Conservation (phyloP, 1,284 basidiomycete genomes). For the Cutaneotrichosporon cavernicola region DNA sequence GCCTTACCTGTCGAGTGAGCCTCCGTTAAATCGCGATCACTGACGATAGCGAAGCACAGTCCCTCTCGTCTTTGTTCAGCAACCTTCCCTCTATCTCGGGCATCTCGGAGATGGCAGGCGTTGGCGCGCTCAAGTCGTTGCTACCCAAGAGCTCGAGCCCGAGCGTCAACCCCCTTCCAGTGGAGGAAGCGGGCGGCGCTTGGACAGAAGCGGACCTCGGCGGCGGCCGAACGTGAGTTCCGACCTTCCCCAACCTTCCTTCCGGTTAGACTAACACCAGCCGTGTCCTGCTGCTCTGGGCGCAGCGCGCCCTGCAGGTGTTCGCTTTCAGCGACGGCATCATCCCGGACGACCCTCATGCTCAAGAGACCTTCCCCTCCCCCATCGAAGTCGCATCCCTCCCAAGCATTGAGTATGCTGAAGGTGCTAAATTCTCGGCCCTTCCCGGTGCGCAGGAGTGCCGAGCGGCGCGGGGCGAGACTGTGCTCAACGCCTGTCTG, state of each 20-base stretch:
- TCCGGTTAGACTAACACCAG: slow-evolving; percentile 20
- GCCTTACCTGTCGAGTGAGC: slow-evolving; percentile 1
- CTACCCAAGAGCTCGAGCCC: slow-evolving; percentile 8
- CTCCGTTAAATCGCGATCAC: neutral
- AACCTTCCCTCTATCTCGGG: slow-evolving; percentile 34
- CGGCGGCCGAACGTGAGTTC: slow-evolving; percentile 28
- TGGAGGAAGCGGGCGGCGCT: slow-evolving; percentile 13
- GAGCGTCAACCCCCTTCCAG: neutral
- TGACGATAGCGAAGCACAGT: slow-evolving; percentile 10
- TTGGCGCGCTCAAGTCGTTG: slow-evolving; percentile 33
- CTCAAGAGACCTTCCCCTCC: slow-evolving; percentile 33
- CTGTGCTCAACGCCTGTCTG: slow-evolving; percentile 19
- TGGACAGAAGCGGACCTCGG: slow-evolving; percentile 42
- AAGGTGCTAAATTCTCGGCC: slow-evolving; percentile 9
- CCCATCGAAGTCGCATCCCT: slow-evolving; percentile 43
- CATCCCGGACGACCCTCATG: slow-evolving; percentile 40
- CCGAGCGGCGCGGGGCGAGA: slow-evolving; percentile 6
- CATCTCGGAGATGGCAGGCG: slow-evolving; percentile 16
- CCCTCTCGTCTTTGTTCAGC: slow-evolving; percentile 36
- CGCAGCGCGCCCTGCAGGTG: slow-evolving; percentile 36
- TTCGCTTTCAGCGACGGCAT: slow-evolving; percentile 27
- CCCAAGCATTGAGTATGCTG: slow-evolving; percentile 30
- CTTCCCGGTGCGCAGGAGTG: slow-evolving; percentile 8
- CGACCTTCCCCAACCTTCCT: neutral
- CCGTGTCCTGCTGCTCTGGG: slow-evolving; percentile 34